Percentiles rank a stretch among this genome's conserved stretches.
phyloP scores from a whole-genome alignment of 805 yeast genomes.

The Candida lessepsii region DNA sequence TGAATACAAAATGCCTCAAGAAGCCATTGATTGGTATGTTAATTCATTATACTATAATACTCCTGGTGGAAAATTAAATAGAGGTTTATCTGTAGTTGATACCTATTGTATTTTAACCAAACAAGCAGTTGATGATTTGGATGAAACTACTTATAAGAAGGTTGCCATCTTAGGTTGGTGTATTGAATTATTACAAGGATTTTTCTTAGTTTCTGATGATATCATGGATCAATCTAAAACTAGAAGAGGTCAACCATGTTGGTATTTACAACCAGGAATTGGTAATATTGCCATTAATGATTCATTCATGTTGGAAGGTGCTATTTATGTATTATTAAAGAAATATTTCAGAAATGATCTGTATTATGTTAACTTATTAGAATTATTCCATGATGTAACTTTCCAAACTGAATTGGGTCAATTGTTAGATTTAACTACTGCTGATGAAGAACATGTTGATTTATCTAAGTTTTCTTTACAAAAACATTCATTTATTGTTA shows the following conservation, averaged over 20 bases:
- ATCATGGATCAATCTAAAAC: slow-evolving; percentile 97
- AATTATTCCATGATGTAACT: slow-evolving; percentile 94
- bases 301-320: slow-evolving; percentile 94
- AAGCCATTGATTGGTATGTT: slow-evolving; percentile 84
- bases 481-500: slow-evolving; percentile 93
- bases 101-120: slow-evolving; percentile 79
- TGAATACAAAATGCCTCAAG: slow-evolving; percentile 77
- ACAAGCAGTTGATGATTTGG: slow-evolving; percentile 55
- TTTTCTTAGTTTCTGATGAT: slow-evolving; percentile 95
- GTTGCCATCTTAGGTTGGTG: slow-evolving; percentile 94
- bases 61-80: slow-evolving; percentile 94
- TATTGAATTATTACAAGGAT: slow-evolving; percentile 91
- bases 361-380: slow-evolving; percentile 87
- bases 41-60: slow-evolving; percentile 77
- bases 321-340: slow-evolving; percentile 85
- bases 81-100: slow-evolving; percentile 94
- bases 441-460: slow-evolving; percentile 94
- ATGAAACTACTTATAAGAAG: slow-evolving; percentile 69
- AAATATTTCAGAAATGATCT: slow-evolving; percentile 79
- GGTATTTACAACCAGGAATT: slow-evolving; percentile 82
- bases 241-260: slow-evolving; percentile 98
- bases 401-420: slow-evolving; percentile 98
- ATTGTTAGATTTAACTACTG: slow-evolving; percentile 90
- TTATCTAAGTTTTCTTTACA: slow-evolving; percentile 79
- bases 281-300: slow-evolving; percentile 96